Base-by-base conservation (phyloP, 805 yeast species). In the Candida multigemmis region DNA sequence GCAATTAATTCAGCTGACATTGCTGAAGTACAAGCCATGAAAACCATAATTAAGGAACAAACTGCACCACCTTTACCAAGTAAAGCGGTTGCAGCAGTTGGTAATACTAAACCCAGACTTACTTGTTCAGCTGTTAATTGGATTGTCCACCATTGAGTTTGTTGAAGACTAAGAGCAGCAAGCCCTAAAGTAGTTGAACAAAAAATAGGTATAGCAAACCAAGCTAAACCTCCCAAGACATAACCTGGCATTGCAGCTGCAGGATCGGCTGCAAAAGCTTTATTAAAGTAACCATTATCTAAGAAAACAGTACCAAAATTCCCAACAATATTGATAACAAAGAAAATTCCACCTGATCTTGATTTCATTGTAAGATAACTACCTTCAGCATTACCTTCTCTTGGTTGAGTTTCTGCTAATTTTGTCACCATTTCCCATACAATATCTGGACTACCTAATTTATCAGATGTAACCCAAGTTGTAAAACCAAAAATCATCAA, bases 11-110 rank as follows among this genome's bases (percentile, higher is more conserved):
- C 95, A 20, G 95, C 89, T 17, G 94, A 81, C 70, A 83, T 74
- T 14, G 96, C 94, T 25, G 93, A 80, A 0, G 96, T 86, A 22
- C 81, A 89, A 14, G 96, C 94, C 87, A 84, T 81, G 53, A 86
- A 86, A 7, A 85, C 71, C 63, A 86, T 56, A 18, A 86, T 50
- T 36, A 86, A 65, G 7, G 86, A 69, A 19, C 87, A 87, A 25
- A 74, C 87, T 4, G 93, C 94, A 35, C 96, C 96, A 41, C 89
- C 83, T 36, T 66, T 77, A 27, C 96, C 96, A 55, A 86, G 63
- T 22, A 86, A 56, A 1, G 94, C 84, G 22, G 74, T 79, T 1
- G 95, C 93, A 21, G 94, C 80, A 36, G 71, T 72, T 6, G 84
- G 84, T 30, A 80, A 58, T 7, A 74, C 86, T 33, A 86, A 60